Conservation (phyloP, 805 yeast species). For the Lipomyces chichibuensis region DNA sequence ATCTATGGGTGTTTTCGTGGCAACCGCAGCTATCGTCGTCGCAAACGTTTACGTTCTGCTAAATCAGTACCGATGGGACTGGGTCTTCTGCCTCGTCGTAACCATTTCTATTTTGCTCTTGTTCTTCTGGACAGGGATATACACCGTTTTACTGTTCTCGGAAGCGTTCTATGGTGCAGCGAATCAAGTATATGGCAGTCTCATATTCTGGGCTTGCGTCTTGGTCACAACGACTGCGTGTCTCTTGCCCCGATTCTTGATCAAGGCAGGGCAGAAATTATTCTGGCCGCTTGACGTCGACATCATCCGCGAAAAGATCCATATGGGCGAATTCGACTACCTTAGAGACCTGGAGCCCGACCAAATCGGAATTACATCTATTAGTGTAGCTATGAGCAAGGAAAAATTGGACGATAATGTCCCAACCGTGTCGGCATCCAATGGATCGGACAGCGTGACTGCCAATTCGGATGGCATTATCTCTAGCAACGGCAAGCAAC, state of each 20-base stretch:
- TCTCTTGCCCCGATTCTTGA: conserved; percentile 63
- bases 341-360: conserved; percentile 29
- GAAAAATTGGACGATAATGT: conserved; percentile 7
- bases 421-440: conserved; percentile 1
- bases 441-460: conserved; percentile 19
- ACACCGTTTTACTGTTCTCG: conserved; percentile 59
- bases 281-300: conserved; percentile 70
- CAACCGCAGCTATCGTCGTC: conserved; percentile 62
- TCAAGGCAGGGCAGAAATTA: conserved; percentile 54
- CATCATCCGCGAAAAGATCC: conserved; percentile 65
- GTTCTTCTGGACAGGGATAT: conserved; percentile 79
- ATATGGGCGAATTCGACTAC: conserved; percentile 53
- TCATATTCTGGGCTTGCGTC: conserved; percentile 65
- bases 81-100: conserved; percentile 59
- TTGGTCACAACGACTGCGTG: conserved; percentile 59
- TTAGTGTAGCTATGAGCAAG: background rate
- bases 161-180: conserved; percentile 69
- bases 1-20: conserved; percentile 68
- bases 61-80: conserved; percentile 79
- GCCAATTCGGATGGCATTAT: conserved; percentile 13
- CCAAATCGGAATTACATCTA: conserved; percentile 11
- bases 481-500: conserved; percentile 26
- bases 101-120: conserved; percentile 60
- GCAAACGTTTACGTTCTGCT: conserved; percentile 68
- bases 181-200: conserved; percentile 61